These are phyloP conservation scores for Phialophora expanda DNA, from an alignment of 2,329 filamentous ascomycete genomes.

Conservation along the genomic window DNA sequence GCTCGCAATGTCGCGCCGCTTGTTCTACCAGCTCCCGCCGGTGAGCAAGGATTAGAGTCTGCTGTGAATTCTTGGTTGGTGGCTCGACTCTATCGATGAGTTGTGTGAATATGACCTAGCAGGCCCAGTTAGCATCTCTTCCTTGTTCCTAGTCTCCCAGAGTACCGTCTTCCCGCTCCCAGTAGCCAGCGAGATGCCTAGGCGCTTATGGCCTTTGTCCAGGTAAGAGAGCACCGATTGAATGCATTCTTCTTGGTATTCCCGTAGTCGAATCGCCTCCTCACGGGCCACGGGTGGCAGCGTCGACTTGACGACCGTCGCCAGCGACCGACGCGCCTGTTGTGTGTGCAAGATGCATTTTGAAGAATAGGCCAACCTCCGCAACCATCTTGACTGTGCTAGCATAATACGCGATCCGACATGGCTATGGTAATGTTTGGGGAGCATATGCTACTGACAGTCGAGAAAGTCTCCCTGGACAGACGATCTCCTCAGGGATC, in stretches of 20 bases:
- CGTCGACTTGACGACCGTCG: constrained; percentile 26
- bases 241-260: constrained; percentile 93
- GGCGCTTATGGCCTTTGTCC: constrained; percentile 72
- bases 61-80: constrained; percentile 63
- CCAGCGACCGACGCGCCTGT: constrained; percentile 40
- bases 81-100: constrained; percentile 78
- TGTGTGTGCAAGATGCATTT: constrained; percentile 17
- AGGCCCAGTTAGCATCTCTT: constrained; percentile 6
- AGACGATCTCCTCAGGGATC: background rate
- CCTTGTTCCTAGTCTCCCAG: background rate
- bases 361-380: constrained; percentile 21
- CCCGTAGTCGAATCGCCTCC: constrained; percentile 66
- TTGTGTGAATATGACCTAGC: constrained; percentile 87
- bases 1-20: constrained; percentile 80
- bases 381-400: constrained; percentile 42
- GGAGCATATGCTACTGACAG: too few relatives aligned
- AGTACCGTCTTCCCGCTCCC: constrained; percentile 85
- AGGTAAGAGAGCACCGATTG: constrained; percentile 75
- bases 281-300: constrained; percentile 36
- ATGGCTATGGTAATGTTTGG: background rate
- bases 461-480: background rate
- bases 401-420: constrained; percentile 38
- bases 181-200: constrained; percentile 85
- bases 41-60: constrained; percentile 90
- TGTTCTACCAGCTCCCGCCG: constrained; percentile 93